Base-by-base conservation (phyloP, 805 yeast species). In the Sugiyamaella americana region DNA sequence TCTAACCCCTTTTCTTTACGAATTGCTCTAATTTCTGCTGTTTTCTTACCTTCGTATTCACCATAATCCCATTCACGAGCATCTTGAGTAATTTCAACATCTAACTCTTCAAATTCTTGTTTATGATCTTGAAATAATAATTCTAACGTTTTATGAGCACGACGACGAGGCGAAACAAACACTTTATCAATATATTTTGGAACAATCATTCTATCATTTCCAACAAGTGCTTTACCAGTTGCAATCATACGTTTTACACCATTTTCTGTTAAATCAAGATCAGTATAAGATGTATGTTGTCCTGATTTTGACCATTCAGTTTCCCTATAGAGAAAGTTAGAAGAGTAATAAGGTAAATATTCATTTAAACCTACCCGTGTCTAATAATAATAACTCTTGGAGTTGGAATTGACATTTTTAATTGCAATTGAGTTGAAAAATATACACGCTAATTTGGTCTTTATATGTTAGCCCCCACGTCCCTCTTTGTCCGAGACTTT, bases 281-380 rank as follows among this genome's bases (percentile, higher is more conserved):
- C 97, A 1, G 98, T 91, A 37, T 71, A 54, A 2, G 96, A 87
- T 3, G 98, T 91, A 67, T 86, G 83, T 63, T 87, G 95, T 21
- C 98, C 98, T 1, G 88, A 75, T 59, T 84, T 81, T 40, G 97
- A 89, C 98, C 98, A 89, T 64, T 82, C 95, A 1, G 98, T 89
- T 69, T 89, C 96, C 23, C 77, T 35, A 6, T 17, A 42, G 5
- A 11, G 6, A 17, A 40, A 16, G 8, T 6, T 20, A 18, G 6
- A 43, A 13, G 13, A 29, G n/a, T 13, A 23, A 40, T 4, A 36
- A 16, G 10, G 43, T n/a, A n/a, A 4, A 11, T 13, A 8, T 29
- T n/a, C n/a, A 36, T 13, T 21, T 16, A 11, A 5, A 45, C 58
- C 16, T 48, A 59, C 61, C 67, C 72, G 44, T 68, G 72, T 23